These are phyloP conservation scores for Oidiodendron maius DNA, from an alignment of 495 filamentous ascomycete genomes.

Conservation along the genomic window DNA sequence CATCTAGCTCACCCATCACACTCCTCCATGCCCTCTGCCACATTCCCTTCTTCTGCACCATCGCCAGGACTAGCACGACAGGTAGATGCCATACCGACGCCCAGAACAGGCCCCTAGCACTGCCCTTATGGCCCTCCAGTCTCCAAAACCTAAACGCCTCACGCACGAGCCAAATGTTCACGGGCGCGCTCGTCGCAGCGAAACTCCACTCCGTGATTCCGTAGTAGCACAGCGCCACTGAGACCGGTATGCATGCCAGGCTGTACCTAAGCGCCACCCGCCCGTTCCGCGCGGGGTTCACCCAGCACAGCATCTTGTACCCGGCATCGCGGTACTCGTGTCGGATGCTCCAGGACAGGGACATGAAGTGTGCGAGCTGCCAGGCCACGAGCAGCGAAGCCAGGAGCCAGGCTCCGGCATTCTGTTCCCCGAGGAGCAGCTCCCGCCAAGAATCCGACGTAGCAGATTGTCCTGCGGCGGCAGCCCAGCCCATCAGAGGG, in stretches of 20 bases:
- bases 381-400: conserved; percentile 83
- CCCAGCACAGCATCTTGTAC: conserved; percentile 87
- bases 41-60: conserved; percentile 91
- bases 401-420: conserved; percentile 83
- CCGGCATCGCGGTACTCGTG: conserved; percentile 87
- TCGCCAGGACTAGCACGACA: conserved; percentile 81
- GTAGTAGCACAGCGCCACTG: conserved; percentile 69
- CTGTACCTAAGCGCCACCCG: conserved; percentile 85
- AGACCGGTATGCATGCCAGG: conserved; percentile 83
- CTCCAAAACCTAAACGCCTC: conserved; percentile 82
- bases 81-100: conserved; percentile 96
- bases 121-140: conserved; percentile 70
- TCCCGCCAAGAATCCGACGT: conserved; percentile 70
- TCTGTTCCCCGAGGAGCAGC: conserved; percentile 63
- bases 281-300: conserved; percentile 74
- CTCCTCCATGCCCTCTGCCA: conserved; percentile 74
- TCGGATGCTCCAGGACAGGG: conserved; percentile 76
- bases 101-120: conserved; percentile 87
- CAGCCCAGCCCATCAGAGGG: conserved; percentile 96
- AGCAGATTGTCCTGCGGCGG: conserved; percentile 83
- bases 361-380: conserved; percentile 98
- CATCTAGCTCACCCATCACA: conserved; percentile 31
- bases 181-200: conserved; percentile 68
- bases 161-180: conserved; percentile 81
- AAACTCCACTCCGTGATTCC: conserved; percentile 89